Base-by-base conservation (phyloP, 208 protist genomes). In the Trichomonas vaginalis region DNA sequence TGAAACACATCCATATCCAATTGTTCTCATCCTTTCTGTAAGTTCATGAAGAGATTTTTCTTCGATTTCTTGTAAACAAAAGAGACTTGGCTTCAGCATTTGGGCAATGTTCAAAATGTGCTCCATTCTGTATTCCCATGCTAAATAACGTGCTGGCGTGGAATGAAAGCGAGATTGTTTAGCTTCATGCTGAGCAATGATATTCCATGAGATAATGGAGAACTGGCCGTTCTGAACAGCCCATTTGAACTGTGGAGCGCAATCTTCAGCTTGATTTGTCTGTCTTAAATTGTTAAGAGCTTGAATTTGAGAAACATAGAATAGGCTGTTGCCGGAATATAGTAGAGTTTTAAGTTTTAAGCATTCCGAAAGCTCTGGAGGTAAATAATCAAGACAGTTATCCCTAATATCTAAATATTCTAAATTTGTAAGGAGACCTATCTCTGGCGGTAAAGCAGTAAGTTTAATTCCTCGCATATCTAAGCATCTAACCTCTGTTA, bases 51-150 rank as follows among this genome's bases (percentile, higher is more conserved):
- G 39, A 48, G 32, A 45, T 39, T 48, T 39, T 39, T 51, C 86
- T 92, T 92, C 86, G 39, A 92, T 92, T 48, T 92, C 86, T 92
- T 92, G 86, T n/a, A 92, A 35, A 39, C 86, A 92, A 35, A 92
- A 35, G 8, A 92, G 32, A 15, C 39, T 35, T 10, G 86, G 86
- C 27, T 92, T 92, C 15, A 92, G 27, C 42, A 48, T 92, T 32
- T 35, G 17, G 2, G 46, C 45, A 27, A 39, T 92, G 46, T 92
- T 35, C 14, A 92, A 8, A 56, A 92, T 48, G 0, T 35, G 27
- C 3, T 92, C 45, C 27, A 45, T n/a, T 35, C 86, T 8, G 37
- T 92, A 51, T 39, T 92, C 86, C 86, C 86, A 92, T 35, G 12
- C 27, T 35, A 92, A 39, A 51, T 42, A 92, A 39, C 86, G 40